Percentiles rank a stretch among this genome's conserved stretches.
Evolutionary conservation across 1,139 yeast species (phyloP).

Genomic region (Candida sanyaensis): DNA sequence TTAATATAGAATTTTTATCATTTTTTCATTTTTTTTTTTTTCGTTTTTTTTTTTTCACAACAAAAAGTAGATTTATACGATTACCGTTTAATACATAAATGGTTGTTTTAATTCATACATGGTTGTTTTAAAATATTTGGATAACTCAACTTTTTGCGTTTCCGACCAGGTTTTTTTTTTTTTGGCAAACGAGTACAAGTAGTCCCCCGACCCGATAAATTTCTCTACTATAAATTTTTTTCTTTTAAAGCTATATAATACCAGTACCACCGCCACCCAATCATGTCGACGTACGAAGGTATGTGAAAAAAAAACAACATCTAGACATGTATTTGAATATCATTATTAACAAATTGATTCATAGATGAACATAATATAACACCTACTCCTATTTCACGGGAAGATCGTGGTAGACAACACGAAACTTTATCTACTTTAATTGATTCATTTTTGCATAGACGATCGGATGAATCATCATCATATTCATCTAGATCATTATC

Average conservation of each 20-base stretch:
- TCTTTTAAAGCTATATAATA: neutral
- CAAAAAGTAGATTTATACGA: no score
- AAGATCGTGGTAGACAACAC: slow-evolving; percentile 28
- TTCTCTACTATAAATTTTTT: neutral
- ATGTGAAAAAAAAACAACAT: slow-evolving; percentile 17
- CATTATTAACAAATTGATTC: slow-evolving; percentile 19
- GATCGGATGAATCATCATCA: neutral
- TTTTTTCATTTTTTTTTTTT: no score
- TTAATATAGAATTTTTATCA: slow-evolving; percentile 1
- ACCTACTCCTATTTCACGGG: slow-evolving; percentile 3
- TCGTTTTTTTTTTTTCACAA: no score
- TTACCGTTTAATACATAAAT: no score
- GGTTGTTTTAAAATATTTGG: no score
- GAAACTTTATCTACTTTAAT: slow-evolving; percentile 38
- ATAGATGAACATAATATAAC: slow-evolving; percentile 19
- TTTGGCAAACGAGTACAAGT: no score
- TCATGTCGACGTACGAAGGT: slow-evolving; percentile 49
- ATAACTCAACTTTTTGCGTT: no score
- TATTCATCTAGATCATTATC: slow-evolving; percentile 12
- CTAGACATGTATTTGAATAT: neutral
- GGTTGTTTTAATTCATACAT: no score
- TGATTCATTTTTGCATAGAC: slow-evolving; percentile 32
- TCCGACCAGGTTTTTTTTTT: no score
- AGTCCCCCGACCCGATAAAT: neutral
- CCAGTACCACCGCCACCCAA: slow-evolving; percentile 1